Conservation (phyloP, 495 filamentous ascomycete genomes). For the Podospora anserina region DNA sequence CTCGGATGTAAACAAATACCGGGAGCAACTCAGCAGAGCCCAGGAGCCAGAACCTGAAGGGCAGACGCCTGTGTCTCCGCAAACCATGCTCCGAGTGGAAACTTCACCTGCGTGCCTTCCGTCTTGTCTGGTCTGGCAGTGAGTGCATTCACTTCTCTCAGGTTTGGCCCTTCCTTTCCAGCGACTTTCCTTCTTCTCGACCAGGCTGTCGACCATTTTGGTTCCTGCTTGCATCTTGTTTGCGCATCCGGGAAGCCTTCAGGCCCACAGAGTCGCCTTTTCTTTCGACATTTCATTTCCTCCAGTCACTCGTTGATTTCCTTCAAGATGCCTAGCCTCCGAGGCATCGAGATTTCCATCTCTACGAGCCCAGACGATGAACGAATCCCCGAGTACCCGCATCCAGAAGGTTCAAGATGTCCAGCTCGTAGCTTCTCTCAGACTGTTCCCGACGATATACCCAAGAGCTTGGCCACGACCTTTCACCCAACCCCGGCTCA, state of each 20-base stretch:
- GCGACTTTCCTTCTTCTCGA: neutral
- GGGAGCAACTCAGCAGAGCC: neutral
- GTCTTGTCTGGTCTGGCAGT: neutral
- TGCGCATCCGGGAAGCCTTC: neutral
- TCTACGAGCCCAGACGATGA: conserved; percentile 31
- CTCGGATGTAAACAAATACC: neutral
- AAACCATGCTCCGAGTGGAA: neutral
- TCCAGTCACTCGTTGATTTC: neutral
- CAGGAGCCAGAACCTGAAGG: neutral
- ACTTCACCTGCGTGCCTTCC: neutral
- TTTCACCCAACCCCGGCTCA: conserved; percentile 12
- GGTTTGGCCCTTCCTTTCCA: neutral
- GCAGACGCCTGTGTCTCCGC: neutral
- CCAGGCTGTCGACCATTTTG: neutral
- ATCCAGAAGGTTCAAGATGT: conserved; percentile 48
- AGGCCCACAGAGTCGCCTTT: neutral
- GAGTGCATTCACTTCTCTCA: neutral
- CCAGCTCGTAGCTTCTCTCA: conserved; percentile 5
- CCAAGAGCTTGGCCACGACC: conserved; percentile 22
- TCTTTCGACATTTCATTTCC: neutral
- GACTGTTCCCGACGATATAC: neutral
- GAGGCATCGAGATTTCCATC: conserved; percentile 45
- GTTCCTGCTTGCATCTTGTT: neutral
- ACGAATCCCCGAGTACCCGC: conserved; percentile 46
- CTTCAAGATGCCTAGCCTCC: conserved; percentile 44